Percentiles rank a stretch among this genome's conserved stretches.
Evolutionary conservation across 805 yeast species (phyloP).

Genomic region (Saccharomycopsis selenospora): DNA sequence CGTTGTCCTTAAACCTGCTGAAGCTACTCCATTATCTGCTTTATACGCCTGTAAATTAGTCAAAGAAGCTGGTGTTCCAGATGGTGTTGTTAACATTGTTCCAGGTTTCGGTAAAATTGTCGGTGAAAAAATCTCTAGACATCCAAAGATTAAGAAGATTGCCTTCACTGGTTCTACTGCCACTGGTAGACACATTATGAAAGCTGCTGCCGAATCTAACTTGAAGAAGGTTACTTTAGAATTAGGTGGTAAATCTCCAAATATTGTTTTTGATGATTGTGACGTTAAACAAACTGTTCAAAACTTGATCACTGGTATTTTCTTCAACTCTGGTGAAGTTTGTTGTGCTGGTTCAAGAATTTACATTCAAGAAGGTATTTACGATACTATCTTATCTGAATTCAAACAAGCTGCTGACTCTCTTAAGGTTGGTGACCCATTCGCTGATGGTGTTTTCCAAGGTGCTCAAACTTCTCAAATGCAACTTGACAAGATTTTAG

Average conservation of each 20-base stretch:
- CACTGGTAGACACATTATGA: conserved; percentile 55
- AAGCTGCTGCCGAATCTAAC: conserved; percentile 51
- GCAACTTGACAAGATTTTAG: conserved; percentile 52
- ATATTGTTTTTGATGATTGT: conserved; percentile 56
- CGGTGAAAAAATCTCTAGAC: conserved; percentile 53
- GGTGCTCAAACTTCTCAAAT: conserved; percentile 60
- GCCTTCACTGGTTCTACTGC: conserved; percentile 67
- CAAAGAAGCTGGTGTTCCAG: conserved; percentile 54
- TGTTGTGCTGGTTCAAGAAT: conserved; percentile 66
- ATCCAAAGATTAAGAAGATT: conserved; percentile 51
- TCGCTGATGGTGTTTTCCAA: conserved; percentile 48
- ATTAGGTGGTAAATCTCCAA: conserved; percentile 66
- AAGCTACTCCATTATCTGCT: conserved; percentile 61
- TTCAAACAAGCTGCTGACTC: conserved; percentile 45
- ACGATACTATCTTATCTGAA: conserved; percentile 43
- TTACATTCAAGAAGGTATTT: conserved; percentile 52
- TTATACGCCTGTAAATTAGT: conserved; percentile 45
- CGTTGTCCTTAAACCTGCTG: conserved; percentile 56
- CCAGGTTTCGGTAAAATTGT: conserved; percentile 57
- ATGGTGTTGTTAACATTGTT: conserved; percentile 56
- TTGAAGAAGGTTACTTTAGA: conserved; percentile 62
- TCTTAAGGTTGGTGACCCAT: conserved; percentile 57
- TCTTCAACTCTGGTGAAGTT: conserved; percentile 65
- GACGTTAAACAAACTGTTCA: conserved; percentile 40
- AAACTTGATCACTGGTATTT: conserved; percentile 49